Evolutionary conservation across 2,329 filamentous ascomycete genomes (phyloP).

Genomic region (Claviceps sorghi): DNA sequence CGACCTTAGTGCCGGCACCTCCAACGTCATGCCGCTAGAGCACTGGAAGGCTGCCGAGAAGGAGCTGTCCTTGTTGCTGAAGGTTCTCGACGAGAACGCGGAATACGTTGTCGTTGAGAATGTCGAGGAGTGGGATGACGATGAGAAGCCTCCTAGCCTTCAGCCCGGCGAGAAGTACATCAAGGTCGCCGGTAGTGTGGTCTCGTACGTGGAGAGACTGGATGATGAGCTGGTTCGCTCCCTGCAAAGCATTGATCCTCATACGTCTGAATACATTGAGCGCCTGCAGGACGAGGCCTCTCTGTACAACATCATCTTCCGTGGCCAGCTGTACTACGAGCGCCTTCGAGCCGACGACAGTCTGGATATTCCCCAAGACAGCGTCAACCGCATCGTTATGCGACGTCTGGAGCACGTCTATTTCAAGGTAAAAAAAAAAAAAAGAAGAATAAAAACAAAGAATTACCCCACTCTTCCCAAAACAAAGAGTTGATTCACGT

Average conservation of each 20-base stretch:
- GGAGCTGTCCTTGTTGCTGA: constrained; percentile 65
- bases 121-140: constrained; percentile 97
- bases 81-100: constrained; percentile 62
- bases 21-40: constrained; percentile 78
- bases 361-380: constrained; percentile 67
- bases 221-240: constrained; percentile 96
- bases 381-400: constrained; percentile 84
- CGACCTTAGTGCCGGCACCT: constrained; percentile 67
- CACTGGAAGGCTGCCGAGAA: constrained; percentile 93
- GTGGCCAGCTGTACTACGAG: constrained; percentile 80
- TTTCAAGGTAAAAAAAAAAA: constrained; percentile 62
- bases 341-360: constrained; percentile 54
- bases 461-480: not conserved
- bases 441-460: not conserved
- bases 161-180: constrained; percentile 64
- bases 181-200: constrained; percentile 83
- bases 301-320: constrained; percentile 85
- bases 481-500: not conserved
- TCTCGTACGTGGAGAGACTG: constrained; percentile 86
- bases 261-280: constrained; percentile 97
- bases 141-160: constrained; percentile 76
- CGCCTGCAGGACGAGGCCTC: constrained; percentile 78
- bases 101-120: constrained; percentile 79
- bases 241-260: constrained; percentile 93
- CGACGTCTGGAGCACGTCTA: constrained; percentile 92